Evolutionary conservation across 495 filamentous ascomycete genomes (phyloP).

Genomic region (Platismatia glauca): DNA sequence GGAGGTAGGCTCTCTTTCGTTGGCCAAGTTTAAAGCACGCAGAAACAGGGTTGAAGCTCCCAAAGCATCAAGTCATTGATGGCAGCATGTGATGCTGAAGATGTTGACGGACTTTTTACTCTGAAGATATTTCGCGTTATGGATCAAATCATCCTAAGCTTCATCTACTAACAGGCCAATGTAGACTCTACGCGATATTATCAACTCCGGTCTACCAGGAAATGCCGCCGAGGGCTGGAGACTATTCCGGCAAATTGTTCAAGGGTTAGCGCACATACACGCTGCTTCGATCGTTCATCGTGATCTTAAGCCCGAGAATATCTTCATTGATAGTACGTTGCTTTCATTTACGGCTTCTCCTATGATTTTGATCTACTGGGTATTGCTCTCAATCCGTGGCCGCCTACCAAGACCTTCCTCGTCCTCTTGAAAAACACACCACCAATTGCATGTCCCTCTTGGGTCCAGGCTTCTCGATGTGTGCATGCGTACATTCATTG

Average conservation of each 20-base stretch:
- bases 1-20: slow-evolving; percentile 45
- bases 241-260: slow-evolving; percentile 81
- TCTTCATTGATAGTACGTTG: slow-evolving; percentile 67
- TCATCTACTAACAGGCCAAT: background rate
- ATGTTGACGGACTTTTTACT: background rate
- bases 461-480: background rate
- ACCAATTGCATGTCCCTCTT: background rate
- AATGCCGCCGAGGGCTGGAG: slow-evolving; percentile 76
- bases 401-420: background rate
- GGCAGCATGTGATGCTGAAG: background rate
- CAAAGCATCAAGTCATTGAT: background rate
- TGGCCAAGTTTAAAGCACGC: background rate
- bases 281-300: slow-evolving; percentile 87
- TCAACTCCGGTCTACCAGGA: slow-evolving; percentile 62
- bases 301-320: slow-evolving; percentile 95
- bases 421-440: background rate
- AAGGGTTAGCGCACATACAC: slow-evolving; percentile 87
- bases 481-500: background rate
- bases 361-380: background rate
- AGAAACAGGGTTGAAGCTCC: background rate
- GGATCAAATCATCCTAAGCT: background rate
- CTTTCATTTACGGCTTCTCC: background rate
- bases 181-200: slow-evolving; percentile 87
- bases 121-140: background rate
- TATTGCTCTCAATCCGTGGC: background rate